Evolutionary conservation across 768 basidiomycete species (phyloP), one percentile per base, ranked within the genome.

Genomic region (Amanita jacksonii): DNA sequence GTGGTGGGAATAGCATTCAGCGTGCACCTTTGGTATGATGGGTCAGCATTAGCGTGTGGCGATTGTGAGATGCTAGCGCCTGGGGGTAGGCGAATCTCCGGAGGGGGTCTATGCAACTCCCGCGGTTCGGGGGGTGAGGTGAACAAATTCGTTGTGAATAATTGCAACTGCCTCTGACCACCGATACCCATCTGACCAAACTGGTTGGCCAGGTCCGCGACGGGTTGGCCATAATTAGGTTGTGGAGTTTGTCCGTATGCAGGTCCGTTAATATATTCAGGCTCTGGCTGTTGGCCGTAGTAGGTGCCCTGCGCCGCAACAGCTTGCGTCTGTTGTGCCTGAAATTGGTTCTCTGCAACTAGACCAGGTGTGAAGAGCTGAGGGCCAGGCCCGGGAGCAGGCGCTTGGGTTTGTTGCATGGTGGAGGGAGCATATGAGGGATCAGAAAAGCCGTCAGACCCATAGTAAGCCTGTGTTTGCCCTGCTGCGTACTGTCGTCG

Each of bases 401-500:
- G 63, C 15, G 54, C 66, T 39, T 62, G 73, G 27, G 62, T 56
- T 45, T 64, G 70, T 8, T 66, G 59, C 13, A 57, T 69, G 22
- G 62, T 59, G 20, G 52, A 62, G 57, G 44, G 53, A 12, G 49
- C 57, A 51, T 74, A 74, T 22, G 58, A 54, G 8, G 76, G 70
- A 38, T 77, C 76, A 32, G 68, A 51, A 27, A 62, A 51, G 3
- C 64, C 65, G 20, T 70, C 69, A 9, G 62, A 57, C 27, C 79
- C 76, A 52, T 89, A 89, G 60, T 92, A 92, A 2, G 76, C 89
- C 56, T 91, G 88, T 1, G 90, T 90, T 63, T 96, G 92, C 8
- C 88, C 92, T 3, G 88, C 80, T 38, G 93, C 93, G 60, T 97
- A 97, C 62, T 94, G 91, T 35, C 93, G 81, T 52, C 89, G 83